Evolutionary conservation across 192 early-diverging fungal species (phyloP).

Genomic region (Coemansia sp.): DNA sequence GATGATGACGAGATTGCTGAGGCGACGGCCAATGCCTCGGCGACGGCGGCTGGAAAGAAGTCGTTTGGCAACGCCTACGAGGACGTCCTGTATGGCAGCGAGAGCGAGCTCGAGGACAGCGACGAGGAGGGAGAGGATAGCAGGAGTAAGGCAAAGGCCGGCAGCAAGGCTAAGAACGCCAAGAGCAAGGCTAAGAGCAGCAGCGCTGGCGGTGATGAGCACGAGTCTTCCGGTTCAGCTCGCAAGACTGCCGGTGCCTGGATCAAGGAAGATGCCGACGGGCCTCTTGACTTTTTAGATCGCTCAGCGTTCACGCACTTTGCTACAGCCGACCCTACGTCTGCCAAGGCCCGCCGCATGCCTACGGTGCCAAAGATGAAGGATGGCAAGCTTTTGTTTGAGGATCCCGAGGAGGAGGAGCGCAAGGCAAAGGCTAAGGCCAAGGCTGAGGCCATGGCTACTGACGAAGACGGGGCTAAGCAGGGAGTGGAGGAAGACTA

Average conservation of each 20-base stretch:
- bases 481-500: conserved; percentile 67
- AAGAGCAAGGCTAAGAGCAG: conserved; percentile 23
- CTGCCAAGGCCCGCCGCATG: conserved; percentile 36
- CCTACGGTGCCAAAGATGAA: conserved; percentile 56
- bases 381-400: conserved; percentile 82
- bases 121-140: conserved; percentile 59
- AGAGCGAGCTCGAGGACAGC: conserved; percentile 82
- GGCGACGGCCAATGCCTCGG: conserved; percentile 28
- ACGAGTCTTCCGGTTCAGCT: background rate
- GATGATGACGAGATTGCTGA: conserved; percentile 51
- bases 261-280: conserved; percentile 69
- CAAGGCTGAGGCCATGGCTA: conserved; percentile 14
- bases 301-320: conserved; percentile 69
- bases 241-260: conserved; percentile 39
- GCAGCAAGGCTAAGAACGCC: conserved; percentile 7
- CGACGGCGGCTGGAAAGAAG: conserved; percentile 49
- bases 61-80: conserved; percentile 74
- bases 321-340: conserved; percentile 47
- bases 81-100: conserved; percentile 87
- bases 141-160: conserved; percentile 25
- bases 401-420: conserved; percentile 57
- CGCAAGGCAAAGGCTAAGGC: conserved; percentile 32
- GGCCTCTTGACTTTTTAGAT: conserved; percentile 89
- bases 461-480: conserved; percentile 31
- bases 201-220: background rate